A percentile compares a stretch with the other conserved stretches of the same genome.
Evolutionary conservation across 2,329 filamentous ascomycete genomes (phyloP).

Genomic region (Pseudogymnoascus sp.): DNA sequence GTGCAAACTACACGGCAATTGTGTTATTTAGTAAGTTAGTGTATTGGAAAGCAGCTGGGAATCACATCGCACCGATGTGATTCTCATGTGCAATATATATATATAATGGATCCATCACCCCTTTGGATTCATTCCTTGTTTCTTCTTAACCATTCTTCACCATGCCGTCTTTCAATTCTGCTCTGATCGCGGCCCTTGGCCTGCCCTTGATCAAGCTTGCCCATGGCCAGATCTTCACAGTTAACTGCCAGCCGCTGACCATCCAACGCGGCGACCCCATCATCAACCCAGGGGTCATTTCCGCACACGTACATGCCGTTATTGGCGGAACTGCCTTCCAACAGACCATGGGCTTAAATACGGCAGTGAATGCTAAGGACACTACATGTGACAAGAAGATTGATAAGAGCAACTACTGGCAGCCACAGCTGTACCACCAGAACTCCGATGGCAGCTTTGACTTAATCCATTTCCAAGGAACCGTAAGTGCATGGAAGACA

Average conservation of each 20-base stretch:
- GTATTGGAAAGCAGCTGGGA: neutral
- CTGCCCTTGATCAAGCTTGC: neutral
- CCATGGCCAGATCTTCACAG: conserved; percentile 11
- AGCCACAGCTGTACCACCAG: conserved; percentile 16
- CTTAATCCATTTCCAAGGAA: conserved; percentile 13
- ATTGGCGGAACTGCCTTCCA: conserved; percentile 21
- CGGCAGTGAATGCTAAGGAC: conserved; percentile 12
- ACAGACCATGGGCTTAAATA: conserved; percentile 15
- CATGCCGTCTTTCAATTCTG: neutral
- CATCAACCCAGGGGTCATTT: conserved; percentile 15
- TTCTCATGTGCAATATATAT: neutral
- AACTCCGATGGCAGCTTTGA: conserved; percentile 15
- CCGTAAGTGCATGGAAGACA: conserved; percentile 8
- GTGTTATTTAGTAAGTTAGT: neutral
- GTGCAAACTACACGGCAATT: neutral
- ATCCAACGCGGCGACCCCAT: conserved; percentile 16
- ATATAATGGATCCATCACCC: neutral
- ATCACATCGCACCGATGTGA: neutral
- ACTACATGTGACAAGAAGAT: conserved; percentile 18
- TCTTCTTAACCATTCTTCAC: neutral
- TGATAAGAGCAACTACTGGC: conserved; percentile 19
- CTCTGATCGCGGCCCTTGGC: neutral
- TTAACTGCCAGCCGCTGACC: conserved; percentile 12
- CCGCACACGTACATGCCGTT: conserved; percentile 19
- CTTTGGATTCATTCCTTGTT: neutral